Evolutionary conservation across 2,329 filamentous ascomycete species (phyloP).

Genomic region (Macroventuria anomochaeta): DNA sequence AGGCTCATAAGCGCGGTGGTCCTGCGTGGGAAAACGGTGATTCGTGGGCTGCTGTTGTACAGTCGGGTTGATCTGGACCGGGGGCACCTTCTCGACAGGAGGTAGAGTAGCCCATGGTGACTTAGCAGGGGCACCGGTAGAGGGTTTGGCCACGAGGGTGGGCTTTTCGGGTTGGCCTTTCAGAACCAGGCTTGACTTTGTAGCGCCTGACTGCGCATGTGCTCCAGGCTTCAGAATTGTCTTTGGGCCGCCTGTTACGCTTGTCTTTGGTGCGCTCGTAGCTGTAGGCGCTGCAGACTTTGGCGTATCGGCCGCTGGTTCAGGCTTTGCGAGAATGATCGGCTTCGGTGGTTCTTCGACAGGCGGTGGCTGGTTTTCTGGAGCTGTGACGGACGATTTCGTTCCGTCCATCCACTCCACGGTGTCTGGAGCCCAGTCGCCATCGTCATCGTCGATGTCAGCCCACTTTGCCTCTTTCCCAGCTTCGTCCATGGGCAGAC

Average conservation of each 20-base stretch:
- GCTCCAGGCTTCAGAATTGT: conserved; percentile 59
- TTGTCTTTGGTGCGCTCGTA: conserved; percentile 45
- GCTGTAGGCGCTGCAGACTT: conserved; percentile 31
- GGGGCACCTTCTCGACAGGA: conserved; percentile 81
- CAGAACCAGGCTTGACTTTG: conserved; percentile 64
- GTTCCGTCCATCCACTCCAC: conserved; percentile 91
- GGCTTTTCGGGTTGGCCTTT: conserved; percentile 74
- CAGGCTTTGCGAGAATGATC: conserved; percentile 22
- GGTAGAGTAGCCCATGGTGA: conserved; percentile 92
- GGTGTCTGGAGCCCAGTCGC: conserved; percentile 83
- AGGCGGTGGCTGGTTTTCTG: conserved; percentile 47
- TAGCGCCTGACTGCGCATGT: conserved; percentile 40
- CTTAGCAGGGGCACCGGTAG: conserved; percentile 74
- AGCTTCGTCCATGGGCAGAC: conserved; percentile 74
- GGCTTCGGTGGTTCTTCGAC: conserved; percentile 36
- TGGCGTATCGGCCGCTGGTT: conserved; percentile 49
- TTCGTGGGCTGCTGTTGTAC: conserved; percentile 48
- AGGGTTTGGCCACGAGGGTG: conserved; percentile 74
- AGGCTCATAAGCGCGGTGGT: conserved; percentile 63
- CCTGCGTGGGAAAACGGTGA: conserved; percentile 61
- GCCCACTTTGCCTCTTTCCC: conserved; percentile 85
- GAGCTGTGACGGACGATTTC: conserved; percentile 74
- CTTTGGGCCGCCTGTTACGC: conserved; percentile 50
- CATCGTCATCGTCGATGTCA: conserved; percentile 87
- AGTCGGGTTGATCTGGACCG: conserved; percentile 66